A percentile compares a stretch with the other conserved stretches of the same genome.
These are phyloP conservation scores for Aspergillus saccharolyticus DNA, from an alignment of 495 filamentous ascomycete genomes.

Conservation along the genomic window DNA sequence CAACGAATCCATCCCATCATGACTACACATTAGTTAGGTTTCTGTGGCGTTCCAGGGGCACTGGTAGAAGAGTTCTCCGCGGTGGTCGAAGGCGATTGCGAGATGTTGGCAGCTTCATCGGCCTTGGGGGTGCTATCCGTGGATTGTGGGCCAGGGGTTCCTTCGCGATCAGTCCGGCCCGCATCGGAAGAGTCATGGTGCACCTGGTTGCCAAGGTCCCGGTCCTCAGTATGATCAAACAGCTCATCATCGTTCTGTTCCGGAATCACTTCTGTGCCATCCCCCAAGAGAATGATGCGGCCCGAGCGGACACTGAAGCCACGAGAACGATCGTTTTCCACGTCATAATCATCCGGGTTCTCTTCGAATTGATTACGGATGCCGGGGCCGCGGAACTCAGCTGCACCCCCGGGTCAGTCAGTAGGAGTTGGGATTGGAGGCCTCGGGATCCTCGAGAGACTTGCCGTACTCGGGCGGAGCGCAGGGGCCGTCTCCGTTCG, in stretches of 20 bases:
- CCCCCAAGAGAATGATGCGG: conserved; percentile 88
- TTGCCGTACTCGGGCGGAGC: conserved; percentile 99
- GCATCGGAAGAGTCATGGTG: conserved; percentile 37
- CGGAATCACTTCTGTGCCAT: conserved; percentile 84
- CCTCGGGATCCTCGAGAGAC: conserved; percentile 50
- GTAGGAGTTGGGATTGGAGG: conserved; percentile 40
- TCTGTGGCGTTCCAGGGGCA: conserved; percentile 22
- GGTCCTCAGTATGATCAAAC: conserved; percentile 80
- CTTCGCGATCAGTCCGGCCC: conserved; percentile 48
- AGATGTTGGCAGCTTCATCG: conserved; percentile 30
- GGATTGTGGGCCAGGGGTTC: conserved; percentile 51
- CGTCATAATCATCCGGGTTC: conserved; percentile 86
- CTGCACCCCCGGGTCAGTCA: conserved; percentile 55
- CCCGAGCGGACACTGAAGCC: conserved; percentile 61
- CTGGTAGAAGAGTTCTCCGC: conserved; percentile 25
- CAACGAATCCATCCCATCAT: conserved; percentile 15
- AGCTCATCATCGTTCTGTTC: conserved; percentile 86
- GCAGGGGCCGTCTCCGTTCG: conserved; percentile 95
- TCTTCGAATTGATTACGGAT: conserved; percentile 86
- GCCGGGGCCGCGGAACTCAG: conserved; percentile 87
- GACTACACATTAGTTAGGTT: conserved; percentile 28
- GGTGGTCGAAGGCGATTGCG: conserved; percentile 46
- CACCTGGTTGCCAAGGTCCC: conserved; percentile 59
- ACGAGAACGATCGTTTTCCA: conserved; percentile 64
- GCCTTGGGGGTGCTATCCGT: conserved; percentile 23